Evolutionary conservation across 257 asterid species (phyloP), one percentile per base, ranked within the genome.

Genomic region (Lavandula angustifolia): DNA sequence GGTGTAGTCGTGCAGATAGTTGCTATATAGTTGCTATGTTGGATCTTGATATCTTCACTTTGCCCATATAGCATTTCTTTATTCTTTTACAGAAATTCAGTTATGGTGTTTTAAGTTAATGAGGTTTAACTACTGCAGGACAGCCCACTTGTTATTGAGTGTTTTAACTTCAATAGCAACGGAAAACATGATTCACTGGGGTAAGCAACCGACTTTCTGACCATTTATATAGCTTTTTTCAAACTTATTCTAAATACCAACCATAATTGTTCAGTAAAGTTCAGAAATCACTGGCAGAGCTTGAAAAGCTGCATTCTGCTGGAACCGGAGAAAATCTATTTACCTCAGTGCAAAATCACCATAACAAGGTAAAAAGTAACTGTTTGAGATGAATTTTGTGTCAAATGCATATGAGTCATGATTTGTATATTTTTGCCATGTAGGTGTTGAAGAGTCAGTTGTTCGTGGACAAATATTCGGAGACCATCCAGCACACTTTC

Each of bases 101-200:
- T 62, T 27, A n/a, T n/a, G 66, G 34, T 32, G 11, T 73, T 62
- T 62, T 68, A 57, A 35, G 75, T 79, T n/a, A 57, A 73, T 34
- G 63, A 50, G 64, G 22, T 82, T 76, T 75, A 57, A 70, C 73
- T 71, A 66, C 32, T 87, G 90, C 99, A 94, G 99, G 99, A 87
- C 81, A 90, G 83, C 84, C 98, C 95, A 53, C 73, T 94, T 82
- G 73, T 60, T 59, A 73, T 94, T 22, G 99, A 94, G 85, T 94
- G 99, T 74, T 94, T 81, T 59, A 81, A 94, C 87, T 94, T 87
- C 87, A 86, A 94, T 75, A 77, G 85, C 79, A 87, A 87, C 3
- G 99, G 99, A 70, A 90, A 79, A 60, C 99, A 94, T 76, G 95
- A 78, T 78, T 81, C 82, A 68, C 84, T 94, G 73, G 99, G 99